Evolutionary conservation across 2,329 filamentous ascomycete genomes (phyloP), one percentile per base, ranked within the genome.

Genomic region (Hypoxylon rubiginosum): DNA sequence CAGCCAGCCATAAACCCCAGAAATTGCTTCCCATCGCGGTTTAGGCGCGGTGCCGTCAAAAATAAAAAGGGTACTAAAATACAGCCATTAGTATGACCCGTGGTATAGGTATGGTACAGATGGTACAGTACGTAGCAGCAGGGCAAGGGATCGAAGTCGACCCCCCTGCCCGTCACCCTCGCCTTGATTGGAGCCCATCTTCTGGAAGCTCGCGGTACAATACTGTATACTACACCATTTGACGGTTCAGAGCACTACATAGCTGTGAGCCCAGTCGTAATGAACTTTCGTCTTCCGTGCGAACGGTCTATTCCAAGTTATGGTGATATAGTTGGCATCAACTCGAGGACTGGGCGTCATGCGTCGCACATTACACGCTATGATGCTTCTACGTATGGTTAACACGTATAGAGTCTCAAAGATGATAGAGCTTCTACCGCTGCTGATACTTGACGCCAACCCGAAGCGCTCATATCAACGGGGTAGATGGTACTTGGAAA

Each of bases 151-250:
- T 26, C 13, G 52, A 24, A 15, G 58, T 45, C 45, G n/a, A n/a
- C 43, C 58, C 62, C 59, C 65, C 43, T 63, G 59, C 60, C 58
- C 26, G 55, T 63, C 58, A 67, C 62, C 62, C 60, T 59, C 58
- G 60, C 69, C 67, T 30, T 67, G 66, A 72, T 68, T 67, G 69
- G 67, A 65, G 66, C 52, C 67, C 69, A 67, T 69, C 64, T 71
- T 71, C 68, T 69, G 61, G 65, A 70, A 67, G 63, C 61, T 65
- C 57, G 64, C 63, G 64, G 67, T 68, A 69, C 64, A 50, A 57
- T 64, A 67, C 57, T 67, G 61, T 66, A 24, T 24, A 69, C 59
- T 46, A 41, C 39, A 63, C 49, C 46, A 60, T 54, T 62, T 28
- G 48, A 48, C 65, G 59, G 55, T 63, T 57, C 56, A 48, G n/a